These are phyloP conservation scores for Dothiorella sarmentorum DNA, from an alignment of 2,329 filamentous ascomycete genomes.

Conservation along the genomic window DNA sequence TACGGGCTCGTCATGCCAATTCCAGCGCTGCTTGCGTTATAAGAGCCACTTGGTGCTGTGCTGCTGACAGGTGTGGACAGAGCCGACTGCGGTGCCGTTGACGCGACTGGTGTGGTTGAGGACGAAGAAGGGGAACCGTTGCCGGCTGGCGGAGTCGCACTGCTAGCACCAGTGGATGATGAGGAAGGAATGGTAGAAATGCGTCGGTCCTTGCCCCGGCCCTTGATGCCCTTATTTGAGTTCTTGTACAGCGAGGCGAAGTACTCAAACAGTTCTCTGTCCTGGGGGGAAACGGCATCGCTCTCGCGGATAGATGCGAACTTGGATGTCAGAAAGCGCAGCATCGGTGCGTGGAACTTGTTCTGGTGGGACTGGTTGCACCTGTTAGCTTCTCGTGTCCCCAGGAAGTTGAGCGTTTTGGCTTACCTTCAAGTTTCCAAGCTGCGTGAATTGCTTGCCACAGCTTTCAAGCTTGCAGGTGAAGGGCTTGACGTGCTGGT, in stretches of 20 bases:
- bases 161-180: constrained; percentile 18
- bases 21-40: background rate
- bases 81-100: background rate
- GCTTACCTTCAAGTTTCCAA: constrained; percentile 83
- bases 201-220: constrained; percentile 78
- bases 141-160: background rate
- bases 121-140: background rate
- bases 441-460: constrained; percentile 81
- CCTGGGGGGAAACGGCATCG: constrained; percentile 62
- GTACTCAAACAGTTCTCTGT: constrained; percentile 78
- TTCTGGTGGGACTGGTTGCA: constrained; percentile 75
- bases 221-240: constrained; percentile 97
- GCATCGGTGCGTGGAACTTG: constrained; percentile 78
- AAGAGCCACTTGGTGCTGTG: background rate
- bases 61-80: constrained; percentile 4
- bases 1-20: constrained; percentile 10
- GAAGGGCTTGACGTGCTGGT: constrained; percentile 73
- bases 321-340: constrained; percentile 65
- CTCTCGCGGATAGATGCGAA: constrained; percentile 63
- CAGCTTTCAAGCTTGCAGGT: constrained; percentile 79
- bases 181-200: constrained; percentile 44
- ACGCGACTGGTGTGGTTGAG: background rate
- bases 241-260: constrained; percentile 91
- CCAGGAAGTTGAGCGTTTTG: background rate
- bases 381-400: constrained; percentile 18